Conservation (phyloP, 306 rosid species). For the Acacia acuminata region DNA sequence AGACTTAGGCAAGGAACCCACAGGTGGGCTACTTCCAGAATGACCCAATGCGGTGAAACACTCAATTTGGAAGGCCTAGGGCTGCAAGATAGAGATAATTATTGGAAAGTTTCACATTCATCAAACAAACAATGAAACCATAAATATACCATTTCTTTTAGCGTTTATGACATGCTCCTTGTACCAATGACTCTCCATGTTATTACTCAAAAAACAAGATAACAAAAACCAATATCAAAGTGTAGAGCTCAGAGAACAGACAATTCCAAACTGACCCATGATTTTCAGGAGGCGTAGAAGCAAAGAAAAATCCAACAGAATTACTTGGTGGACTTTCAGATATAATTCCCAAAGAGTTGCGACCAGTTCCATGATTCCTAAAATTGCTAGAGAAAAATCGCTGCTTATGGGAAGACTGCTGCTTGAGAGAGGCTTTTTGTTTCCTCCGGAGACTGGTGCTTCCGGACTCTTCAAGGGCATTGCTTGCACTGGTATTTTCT, state of each 20-base stretch:
- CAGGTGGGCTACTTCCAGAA: slow-evolving; percentile 83
- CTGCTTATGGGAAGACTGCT: slow-evolving; percentile 69
- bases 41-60: slow-evolving; percentile 82
- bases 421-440: slow-evolving; percentile 62
- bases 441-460: slow-evolving; percentile 68
- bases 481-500: slow-evolving; percentile 47
- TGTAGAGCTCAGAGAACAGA: slow-evolving; percentile 31
- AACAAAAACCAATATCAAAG: slow-evolving; percentile 23
- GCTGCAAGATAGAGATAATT: slow-evolving; percentile 52
- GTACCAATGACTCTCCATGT: slow-evolving; percentile 19
- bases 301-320: slow-evolving; percentile 94
- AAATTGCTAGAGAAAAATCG: slow-evolving; percentile 83
- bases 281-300: slow-evolving; percentile 92
- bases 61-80: slow-evolving; percentile 74
- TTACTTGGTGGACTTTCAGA: slow-evolving; percentile 95
- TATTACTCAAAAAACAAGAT: not conserved
- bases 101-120: slow-evolving; percentile 31
- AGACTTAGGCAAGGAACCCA: slow-evolving; percentile 96
- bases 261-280: slow-evolving; percentile 68
- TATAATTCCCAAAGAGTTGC: slow-evolving; percentile 67
- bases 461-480: slow-evolving; percentile 59
- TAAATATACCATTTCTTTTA: slow-evolving; percentile 14
- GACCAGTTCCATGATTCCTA: slow-evolving; percentile 75
- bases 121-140: slow-evolving; percentile 14
- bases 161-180: slow-evolving; percentile 22